phyloP scores from a whole-genome alignment of 169 alveolate species.

The Eimeria maxima region DNA sequence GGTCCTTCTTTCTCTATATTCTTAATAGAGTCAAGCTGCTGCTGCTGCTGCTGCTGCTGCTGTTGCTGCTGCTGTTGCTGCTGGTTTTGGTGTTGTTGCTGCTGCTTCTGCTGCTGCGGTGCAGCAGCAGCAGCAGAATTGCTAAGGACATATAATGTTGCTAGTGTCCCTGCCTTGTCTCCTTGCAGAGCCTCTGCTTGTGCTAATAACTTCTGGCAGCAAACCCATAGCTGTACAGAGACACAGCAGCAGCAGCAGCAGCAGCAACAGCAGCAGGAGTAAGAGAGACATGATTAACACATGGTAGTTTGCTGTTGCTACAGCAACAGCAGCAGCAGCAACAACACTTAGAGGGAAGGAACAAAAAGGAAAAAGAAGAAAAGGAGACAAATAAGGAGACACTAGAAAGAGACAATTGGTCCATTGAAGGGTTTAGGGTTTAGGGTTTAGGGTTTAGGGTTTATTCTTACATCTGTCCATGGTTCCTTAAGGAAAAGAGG shows the following conservation, averaged over 20 bases:
- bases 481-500: slow-evolving; percentile 80
- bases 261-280: neutral
- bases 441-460: too few species aligned
- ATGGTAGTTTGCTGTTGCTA: too few species aligned
- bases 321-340: too few species aligned
- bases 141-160: slow-evolving; percentile 50
- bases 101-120: too few species aligned
- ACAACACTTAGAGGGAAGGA: neutral
- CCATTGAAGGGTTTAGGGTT: too few species aligned
- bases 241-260: slow-evolving; percentile 42
- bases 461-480: slow-evolving; percentile 59
- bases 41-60: neutral
- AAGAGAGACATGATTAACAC: too few species aligned
- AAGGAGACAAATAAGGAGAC: slow-evolving; percentile 28
- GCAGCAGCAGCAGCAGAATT: slow-evolving; percentile 33
- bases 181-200: slow-evolving; percentile 48
- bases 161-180: slow-evolving; percentile 43
- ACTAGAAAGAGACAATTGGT: neutral
- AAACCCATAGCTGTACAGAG: slow-evolving; percentile 70
- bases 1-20: neutral
- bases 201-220: slow-evolving; percentile 73
- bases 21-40: neutral
- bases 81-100: too few species aligned
- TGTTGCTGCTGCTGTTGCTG: slow-evolving; percentile 10
- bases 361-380: neutral